Base-by-base conservation (phyloP, 2,329 filamentous ascomycete genomes). In the Sporothrix dimorphospora region DNA sequence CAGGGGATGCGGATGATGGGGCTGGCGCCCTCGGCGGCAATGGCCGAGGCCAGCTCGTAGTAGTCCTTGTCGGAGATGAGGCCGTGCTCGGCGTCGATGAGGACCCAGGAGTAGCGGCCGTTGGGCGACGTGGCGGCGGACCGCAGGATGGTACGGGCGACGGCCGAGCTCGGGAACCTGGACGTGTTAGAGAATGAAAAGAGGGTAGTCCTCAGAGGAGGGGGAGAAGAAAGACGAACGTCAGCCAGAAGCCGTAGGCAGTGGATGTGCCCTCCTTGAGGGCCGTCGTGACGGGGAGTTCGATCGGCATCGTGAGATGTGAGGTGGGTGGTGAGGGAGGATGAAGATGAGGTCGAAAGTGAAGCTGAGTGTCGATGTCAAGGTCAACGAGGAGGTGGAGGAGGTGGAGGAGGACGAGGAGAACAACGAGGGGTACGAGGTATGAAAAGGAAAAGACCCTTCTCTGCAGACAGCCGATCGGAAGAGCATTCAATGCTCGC, bases 1-100 rank as follows among this genome's bases (percentile, higher is more conserved):
- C 85, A 86, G 16, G 86, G 82, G 55, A 89, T 85, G 69, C 81
- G 79, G 24, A 85, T 82, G 70, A 85, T 80, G 71, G 75, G 74
- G 73, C 82, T 83, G 49, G 82, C 81, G 27, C 82, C 81, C 61
- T 78, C 79, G 21, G 79, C 78, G 11, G 82, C 80, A 74, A 84
- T 81, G 9, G 82, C 83, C 53, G 73, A 72, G 49, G 49, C 71
- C 24, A 76, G 73, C 34, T 81, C 80, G 61, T 81, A 81, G 73
- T 81, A 81, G 71, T 82, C 76, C 53, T 75, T 73, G 66, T 82
- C 81, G 40, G 78, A 76, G 71, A 82, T 81, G 73, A 81, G 76
- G 45, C 81, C 81, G 73, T 82, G 81, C 75, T 82, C 81, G 45
- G 79, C 80, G 61, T 82, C 81, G 47, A 82, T 76, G 11, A 82